Evolutionary conservation across 2,329 filamentous ascomycete species (phyloP).

Genomic region (Alternaria ventricosa): DNA sequence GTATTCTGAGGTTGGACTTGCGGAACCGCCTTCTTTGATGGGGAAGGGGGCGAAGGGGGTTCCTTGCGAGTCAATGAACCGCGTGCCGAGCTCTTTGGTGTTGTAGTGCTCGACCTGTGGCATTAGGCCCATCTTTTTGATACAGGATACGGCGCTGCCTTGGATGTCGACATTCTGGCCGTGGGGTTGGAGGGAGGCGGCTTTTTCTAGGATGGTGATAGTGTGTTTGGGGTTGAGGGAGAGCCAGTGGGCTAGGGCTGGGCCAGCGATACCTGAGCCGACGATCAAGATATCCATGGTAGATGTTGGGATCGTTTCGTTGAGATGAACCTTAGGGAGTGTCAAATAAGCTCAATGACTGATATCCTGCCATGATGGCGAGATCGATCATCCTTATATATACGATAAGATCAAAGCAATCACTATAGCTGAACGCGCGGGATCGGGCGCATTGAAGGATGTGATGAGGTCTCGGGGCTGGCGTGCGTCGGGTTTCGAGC

Average conservation of each 20-base stretch:
- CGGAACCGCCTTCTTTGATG: neutral
- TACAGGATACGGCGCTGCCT: neutral
- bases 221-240: neutral
- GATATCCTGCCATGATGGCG: neutral
- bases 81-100: neutral
- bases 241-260: neutral
- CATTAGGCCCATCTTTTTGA: neutral
- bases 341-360: neutral
- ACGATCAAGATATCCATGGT: neutral
- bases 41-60: conserved; percentile 36
- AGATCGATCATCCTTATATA: neutral
- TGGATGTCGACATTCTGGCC: neutral
- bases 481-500: neutral
- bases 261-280: neutral
- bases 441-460: neutral
- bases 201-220: neutral
- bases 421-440: neutral
- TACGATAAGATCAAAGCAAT: neutral
- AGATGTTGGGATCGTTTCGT: neutral
- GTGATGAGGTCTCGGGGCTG: neutral
- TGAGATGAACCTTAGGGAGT: neutral
- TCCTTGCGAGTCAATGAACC: neutral
- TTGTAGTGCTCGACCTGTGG: neutral
- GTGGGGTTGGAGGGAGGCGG: neutral
- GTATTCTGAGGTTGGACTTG: neutral